These are phyloP conservation scores for Aspergillus panamensis DNA, from an alignment of 495 filamentous ascomycete species.

Conservation along the genomic window DNA sequence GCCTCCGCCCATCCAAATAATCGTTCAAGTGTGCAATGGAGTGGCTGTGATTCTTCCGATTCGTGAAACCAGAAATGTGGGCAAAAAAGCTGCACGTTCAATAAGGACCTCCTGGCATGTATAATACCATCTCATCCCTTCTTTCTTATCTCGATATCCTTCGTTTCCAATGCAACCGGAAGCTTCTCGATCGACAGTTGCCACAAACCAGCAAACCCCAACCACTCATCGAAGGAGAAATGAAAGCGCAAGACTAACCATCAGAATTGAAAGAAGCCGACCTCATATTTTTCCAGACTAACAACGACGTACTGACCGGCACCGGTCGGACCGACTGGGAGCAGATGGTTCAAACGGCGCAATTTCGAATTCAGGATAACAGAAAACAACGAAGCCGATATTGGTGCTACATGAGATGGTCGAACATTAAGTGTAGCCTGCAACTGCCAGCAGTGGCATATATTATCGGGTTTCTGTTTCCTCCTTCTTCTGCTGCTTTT, in stretches of 20 bases:
- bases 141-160: slow-evolving; percentile 4
- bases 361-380: slow-evolving; percentile 10
- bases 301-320: slow-evolving; percentile 21
- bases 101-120: not conserved
- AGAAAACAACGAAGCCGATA: slow-evolving; percentile 5
- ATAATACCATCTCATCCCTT: slow-evolving; percentile 3
- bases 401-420: slow-evolving; percentile 24
- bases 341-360: slow-evolving; percentile 31
- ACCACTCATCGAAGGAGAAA: slow-evolving; percentile 16
- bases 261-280: slow-evolving; percentile 37
- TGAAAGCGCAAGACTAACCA: slow-evolving; percentile 36
- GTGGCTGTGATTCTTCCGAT: slow-evolving; percentile 12
- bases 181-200: not conserved
- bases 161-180: not conserved
- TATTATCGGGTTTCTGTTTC: not conserved
- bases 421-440: slow-evolving; percentile 10
- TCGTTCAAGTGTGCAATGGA: slow-evolving; percentile 8
- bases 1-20: slow-evolving; percentile 2
- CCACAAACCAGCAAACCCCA: not conserved
- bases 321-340: slow-evolving; percentile 24
- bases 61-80: slow-evolving; percentile 13
- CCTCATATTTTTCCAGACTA: slow-evolving; percentile 35
- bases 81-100: slow-evolving; percentile 1
- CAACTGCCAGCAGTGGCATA: slow-evolving; percentile 8
- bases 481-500: not conserved